These are phyloP conservation scores for Allium fistulosum DNA, from an alignment of 106 monocot genomes.

Conservation along the genomic window DNA sequence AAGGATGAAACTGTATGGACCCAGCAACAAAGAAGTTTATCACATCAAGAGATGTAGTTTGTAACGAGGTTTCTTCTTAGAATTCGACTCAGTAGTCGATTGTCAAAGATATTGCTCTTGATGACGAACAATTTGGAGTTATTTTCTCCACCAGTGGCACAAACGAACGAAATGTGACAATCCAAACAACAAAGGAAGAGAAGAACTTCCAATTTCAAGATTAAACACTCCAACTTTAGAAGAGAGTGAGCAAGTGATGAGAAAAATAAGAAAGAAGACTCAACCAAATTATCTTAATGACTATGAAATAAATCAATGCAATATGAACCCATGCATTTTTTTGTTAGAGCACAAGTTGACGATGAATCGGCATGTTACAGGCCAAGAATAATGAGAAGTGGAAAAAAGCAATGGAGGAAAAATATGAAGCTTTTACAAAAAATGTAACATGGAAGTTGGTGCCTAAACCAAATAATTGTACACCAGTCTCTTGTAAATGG, in stretches of 20 bases:
- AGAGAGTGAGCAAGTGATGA: background rate
- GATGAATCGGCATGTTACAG: background rate
- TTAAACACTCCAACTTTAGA: background rate
- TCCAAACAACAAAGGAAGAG: background rate
- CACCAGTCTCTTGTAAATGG: conserved; percentile 4
- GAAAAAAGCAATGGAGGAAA: conserved; percentile 8
- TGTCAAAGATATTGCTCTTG: background rate
- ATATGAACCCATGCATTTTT: background rate
- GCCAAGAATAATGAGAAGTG: conserved; percentile 2
- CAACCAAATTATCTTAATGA: conserved; percentile 6
- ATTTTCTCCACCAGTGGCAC: background rate
- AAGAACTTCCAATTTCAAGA: conserved; percentile 2
- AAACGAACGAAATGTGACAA: background rate
- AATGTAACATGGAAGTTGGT: conserved; percentile 7
- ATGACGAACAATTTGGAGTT: background rate
- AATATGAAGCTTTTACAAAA: conserved; percentile 10
- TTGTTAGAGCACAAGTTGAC: background rate
- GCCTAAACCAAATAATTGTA: conserved; percentile 1
- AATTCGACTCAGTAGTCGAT: background rate
- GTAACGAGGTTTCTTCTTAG: conserved; percentile 5
- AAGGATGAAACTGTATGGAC: conserved; percentile 13
- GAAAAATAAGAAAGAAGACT: background rate
- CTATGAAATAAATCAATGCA: background rate
- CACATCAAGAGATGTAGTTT: background rate
- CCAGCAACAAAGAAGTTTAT: conserved; percentile 5